Evolutionary conservation across 2,329 filamentous ascomycete species (phyloP).

Genomic region (Curvularia sp.): DNA sequence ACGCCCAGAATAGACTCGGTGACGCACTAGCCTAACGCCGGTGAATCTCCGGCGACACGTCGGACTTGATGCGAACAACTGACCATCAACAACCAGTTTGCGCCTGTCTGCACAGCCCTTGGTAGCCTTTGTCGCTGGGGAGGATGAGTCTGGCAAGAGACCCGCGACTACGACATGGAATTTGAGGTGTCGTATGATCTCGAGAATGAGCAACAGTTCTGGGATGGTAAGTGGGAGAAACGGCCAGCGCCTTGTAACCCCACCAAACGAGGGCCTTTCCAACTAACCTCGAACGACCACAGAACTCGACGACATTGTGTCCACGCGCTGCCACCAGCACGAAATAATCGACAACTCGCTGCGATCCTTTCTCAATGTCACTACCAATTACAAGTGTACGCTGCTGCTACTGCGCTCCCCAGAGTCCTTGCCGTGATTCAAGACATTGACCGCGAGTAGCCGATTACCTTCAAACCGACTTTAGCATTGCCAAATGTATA

Average conservation of each 20-base stretch:
- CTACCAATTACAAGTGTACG: conserved; percentile 73
- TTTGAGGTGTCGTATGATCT: conserved; percentile 72
- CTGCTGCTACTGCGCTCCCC: neutral
- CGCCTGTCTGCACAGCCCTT: conserved; percentile 27
- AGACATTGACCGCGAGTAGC: conserved; percentile 54
- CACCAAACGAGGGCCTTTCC: conserved; percentile 17
- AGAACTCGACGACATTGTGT: conserved; percentile 73
- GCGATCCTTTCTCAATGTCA: conserved; percentile 81
- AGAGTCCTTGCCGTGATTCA: neutral
- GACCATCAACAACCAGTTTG: conserved; percentile 31
- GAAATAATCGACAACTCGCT: conserved; percentile 82
- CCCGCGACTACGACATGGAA: conserved; percentile 61
- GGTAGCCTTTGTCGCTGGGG: conserved; percentile 33
- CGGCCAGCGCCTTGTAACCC: conserved; percentile 22
- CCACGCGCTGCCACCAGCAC: conserved; percentile 64
- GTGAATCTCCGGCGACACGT: conserved; percentile 28
- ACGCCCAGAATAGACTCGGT: conserved; percentile 25
- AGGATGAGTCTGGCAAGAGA: conserved; percentile 48
- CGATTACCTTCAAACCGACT: conserved; percentile 75
- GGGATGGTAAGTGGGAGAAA: conserved; percentile 69
- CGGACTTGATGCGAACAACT: conserved; percentile 29
- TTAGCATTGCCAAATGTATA: conserved; percentile 81
- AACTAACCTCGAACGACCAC: conserved; percentile 31
- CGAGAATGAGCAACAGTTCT: conserved; percentile 86
- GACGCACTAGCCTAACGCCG: conserved; percentile 34